Evolutionary conservation across 768 basidiomycete species (phyloP), one percentile per base, ranked within the genome.

Genomic region (Boletus subcaerulescens): DNA sequence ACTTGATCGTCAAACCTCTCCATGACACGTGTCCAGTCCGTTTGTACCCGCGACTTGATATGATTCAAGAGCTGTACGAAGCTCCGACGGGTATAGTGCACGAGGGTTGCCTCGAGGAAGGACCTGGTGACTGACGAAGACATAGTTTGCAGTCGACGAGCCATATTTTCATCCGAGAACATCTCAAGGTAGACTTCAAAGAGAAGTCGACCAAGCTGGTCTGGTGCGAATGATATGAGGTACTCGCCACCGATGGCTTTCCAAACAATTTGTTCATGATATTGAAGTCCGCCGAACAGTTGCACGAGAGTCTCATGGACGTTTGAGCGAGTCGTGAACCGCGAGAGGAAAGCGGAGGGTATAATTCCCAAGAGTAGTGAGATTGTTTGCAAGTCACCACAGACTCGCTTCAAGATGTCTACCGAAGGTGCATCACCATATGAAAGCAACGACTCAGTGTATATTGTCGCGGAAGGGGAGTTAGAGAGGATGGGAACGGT

Each of bases 51-150:
- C 20, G 64, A 65, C 54, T 74, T 76, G 33, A 82, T 68, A 13
- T 75, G 59, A 15, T 61, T 60, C 15, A 86, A 65, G 40, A 86
- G 65, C 3, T 71, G 57, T 1, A 70, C 80, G 48, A 84, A 83
- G 32, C 74, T 77, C 36, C 70, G 69, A 13, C 84, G 76, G 11
- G 66, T 73, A 58, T 85, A 84, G 55, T 80, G 79, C 20, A 75
- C 26, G 31, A 71, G 55, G 31, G 53, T 61, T 12, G 64, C 59
- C 13, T 51, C 52, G 1, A 39, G 40, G 11, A 59, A 0, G 10
- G 47, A 52, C 17, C 45, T 56, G 11, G 14, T 33, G 13, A 18
- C 1, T 9, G 58, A 62, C 5, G 45, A 12, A 38, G 55, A 50
- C 11, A 48, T 7, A 15, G 52, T 52, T 36, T 53, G 46, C 15